A percentile compares a stretch with the other conserved stretches of the same genome.
Conservation (phyloP, 148 eudicot species). For the Nepenthes mirabilis region DNA sequence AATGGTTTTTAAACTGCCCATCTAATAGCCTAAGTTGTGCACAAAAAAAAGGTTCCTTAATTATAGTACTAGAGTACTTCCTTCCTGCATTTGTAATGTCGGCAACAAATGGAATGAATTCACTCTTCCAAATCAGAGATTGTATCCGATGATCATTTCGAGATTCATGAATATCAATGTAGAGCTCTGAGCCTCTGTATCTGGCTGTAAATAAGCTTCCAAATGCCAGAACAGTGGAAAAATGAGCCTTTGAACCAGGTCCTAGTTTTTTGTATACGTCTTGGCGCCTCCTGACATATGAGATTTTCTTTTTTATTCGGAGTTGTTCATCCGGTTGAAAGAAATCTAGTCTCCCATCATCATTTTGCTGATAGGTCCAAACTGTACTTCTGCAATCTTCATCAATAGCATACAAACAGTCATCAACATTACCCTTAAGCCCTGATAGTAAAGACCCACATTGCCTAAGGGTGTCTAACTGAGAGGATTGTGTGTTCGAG, state of each 20-base stretch:
- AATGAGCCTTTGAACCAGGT: conserved; percentile 52
- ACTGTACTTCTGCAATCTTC: conserved; percentile 80
- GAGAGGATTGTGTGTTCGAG: conserved; percentile 16
- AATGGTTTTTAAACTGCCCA: conserved; percentile 39
- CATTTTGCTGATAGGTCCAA: conserved; percentile 60
- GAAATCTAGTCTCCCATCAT: conserved; percentile 56
- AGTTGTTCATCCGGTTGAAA: conserved; percentile 93
- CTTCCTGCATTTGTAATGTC: conserved; percentile 48
- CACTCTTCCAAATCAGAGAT: conserved; percentile 41
- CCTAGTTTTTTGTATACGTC: conserved; percentile 67
- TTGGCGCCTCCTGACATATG: conserved; percentile 52
- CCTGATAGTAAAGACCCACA: conserved; percentile 72
- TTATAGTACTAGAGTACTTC: conserved; percentile 36
- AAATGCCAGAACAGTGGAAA: conserved; percentile 52
- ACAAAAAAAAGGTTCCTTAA: conserved; percentile 31
- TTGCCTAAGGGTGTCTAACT: conserved; percentile 32
- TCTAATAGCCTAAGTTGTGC: conserved; percentile 37
- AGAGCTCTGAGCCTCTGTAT: conserved; percentile 66
- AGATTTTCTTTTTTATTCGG: conserved; percentile 57
- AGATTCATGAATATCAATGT: conserved; percentile 61
- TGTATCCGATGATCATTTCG: conserved; percentile 41
- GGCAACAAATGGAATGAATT: conserved; percentile 59
- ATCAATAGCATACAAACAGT: conserved; percentile 50
- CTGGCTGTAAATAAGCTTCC: conserved; percentile 78
- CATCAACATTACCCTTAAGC: conserved; percentile 26